Evolutionary conservation across 345 rosid genomes (phyloP), one percentile per base, ranked within the genome.

Genomic region (Trapa incisa): DNA sequence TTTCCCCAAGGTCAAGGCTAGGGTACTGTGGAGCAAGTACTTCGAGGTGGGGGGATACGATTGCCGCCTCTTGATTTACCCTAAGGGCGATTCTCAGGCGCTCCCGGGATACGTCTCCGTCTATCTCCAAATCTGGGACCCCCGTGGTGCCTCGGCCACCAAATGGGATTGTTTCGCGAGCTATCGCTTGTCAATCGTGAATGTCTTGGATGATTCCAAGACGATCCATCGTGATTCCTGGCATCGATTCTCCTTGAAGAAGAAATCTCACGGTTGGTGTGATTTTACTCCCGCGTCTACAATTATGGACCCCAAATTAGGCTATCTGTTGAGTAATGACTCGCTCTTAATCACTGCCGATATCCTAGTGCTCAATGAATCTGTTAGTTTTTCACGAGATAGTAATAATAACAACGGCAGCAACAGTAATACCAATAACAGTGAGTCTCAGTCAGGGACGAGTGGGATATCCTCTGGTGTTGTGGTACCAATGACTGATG

Each of bases 111-210:
- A 94, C 81, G 82, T 94, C 65, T 88, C 95, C 6, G 72, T 94
- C 37, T 94, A 91, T 53, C 91, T 94, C 13, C 99, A 95, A 87
- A 91, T 95, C 87, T 85, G 91, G 94, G 99, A 89, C 84, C 97
- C 96, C 61, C 86, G 99, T 9, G 93, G 95, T 7, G 78, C 93
- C 2, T 54, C 87, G 0, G 66, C 90, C 16, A 80, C 96, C 10
- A 93, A 93, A 76, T 91, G 99, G 99, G 99, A 95, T 78, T 95
- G 99, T 61, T 95, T 95, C 78, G 96, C 96, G 36, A 91, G 99
- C 82, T 95, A 95, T 67, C 89, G 97, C 9, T 80, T 95, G 37
- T 85, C 97, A 7, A 84, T 95, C 70, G 88, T 86, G 14, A 95
- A 91, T 74, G 75, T 77, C 42, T 70, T 80, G 16, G 97, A 94